Percentiles rank a stretch among this genome's conserved stretches.
Conservation (phyloP, 192 early-diverging fungal species). For the Bifiguratus adelaidae region DNA sequence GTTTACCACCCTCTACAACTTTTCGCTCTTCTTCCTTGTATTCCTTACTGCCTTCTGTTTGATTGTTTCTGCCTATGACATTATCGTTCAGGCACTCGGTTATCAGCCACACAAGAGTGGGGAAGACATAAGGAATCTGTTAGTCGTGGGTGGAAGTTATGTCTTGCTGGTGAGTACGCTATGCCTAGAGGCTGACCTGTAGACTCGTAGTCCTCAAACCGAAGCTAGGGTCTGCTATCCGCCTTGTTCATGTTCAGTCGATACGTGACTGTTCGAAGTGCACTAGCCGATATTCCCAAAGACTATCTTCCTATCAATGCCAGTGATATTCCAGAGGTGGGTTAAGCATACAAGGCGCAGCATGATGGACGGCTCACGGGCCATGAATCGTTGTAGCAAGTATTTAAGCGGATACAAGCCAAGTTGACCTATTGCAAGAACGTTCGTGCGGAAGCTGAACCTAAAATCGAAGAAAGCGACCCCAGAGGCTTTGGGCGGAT, state of each 20-base stretch:
- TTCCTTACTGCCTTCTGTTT: slow-evolving; percentile 24
- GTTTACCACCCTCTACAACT: slow-evolving; percentile 17
- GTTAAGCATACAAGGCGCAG: not conserved
- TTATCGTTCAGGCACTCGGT: slow-evolving; percentile 37
- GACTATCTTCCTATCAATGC: slow-evolving; percentile 30
- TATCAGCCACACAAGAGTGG: slow-evolving; percentile 11
- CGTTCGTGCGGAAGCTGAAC: slow-evolving; percentile 24
- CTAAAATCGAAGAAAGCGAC: slow-evolving; percentile 26
- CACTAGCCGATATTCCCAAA: slow-evolving; percentile 41
- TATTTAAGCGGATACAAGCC: slow-evolving; percentile 26
- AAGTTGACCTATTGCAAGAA: slow-evolving; percentile 24
- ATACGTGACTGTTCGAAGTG: slow-evolving; percentile 27
- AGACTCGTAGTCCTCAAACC: not conserved
- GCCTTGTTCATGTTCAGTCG: slow-evolving; percentile 37
- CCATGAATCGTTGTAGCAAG: slow-evolving; percentile 16
- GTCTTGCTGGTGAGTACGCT: slow-evolving; percentile 21
- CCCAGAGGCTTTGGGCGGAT: slow-evolving; percentile 42
- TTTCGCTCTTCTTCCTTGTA: slow-evolving; percentile 18
- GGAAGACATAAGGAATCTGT: slow-evolving; percentile 30
- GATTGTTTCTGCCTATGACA: slow-evolving; percentile 37
- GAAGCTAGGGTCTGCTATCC: slow-evolving; percentile 26
- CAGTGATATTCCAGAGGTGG: slow-evolving; percentile 37
- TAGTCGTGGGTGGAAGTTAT: slow-evolving; percentile 36
- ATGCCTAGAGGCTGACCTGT: too few species aligned
- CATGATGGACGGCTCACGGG: not conserved